Evolutionary conservation across 2,329 filamentous ascomycete genomes (phyloP), one percentile per base, ranked within the genome.

Genomic region (Venturia oleaginea): DNA sequence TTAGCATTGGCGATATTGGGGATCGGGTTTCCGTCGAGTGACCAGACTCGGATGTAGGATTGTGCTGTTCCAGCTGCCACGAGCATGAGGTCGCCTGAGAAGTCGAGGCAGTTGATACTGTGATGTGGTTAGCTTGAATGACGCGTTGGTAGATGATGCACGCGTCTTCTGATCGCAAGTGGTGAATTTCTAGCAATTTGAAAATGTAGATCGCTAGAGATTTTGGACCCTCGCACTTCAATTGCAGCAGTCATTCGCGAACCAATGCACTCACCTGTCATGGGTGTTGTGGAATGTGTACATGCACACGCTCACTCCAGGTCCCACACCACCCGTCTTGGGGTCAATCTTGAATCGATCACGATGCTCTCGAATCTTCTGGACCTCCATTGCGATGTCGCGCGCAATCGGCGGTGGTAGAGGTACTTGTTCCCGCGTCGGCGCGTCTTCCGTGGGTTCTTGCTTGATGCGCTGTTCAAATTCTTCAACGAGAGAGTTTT

Each of bases 271-370:
- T 79, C 78, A 92, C 91, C 86, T 89, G 75, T 96, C 92, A 67
- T 92, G 87, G 0, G 91, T 96, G 75, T 99, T 99, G 79, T 99
- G 94, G 72, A 97, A 96, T 0, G 94, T 99, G 74, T 95, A 97
- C 90, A 97, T 97, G 80, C 91, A 94, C 30, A 95, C 88, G 71
- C 92, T 96, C 66, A 97, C 82, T 32, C 87, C 87, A 64, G 91
- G 86, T 17, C 92, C 91, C 61, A 92, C 84, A 10, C 92, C 93
- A 19, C 91, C 90, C 15, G 90, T 93, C 40, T 89, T 85, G 24
- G 87, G 86, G 66, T 96, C 90, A 65, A 97, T 93, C 72, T 86
- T 89, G 74, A 97, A 96, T 22, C 93, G 85, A 71, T 97, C 93
- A 27, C 94, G 86, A 71, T 96, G 91, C 75, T 99, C 94, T 68